A percentile compares a stretch with the other conserved stretches of the same genome.
These are phyloP conservation scores for Cyclotella distinguenda DNA, from an alignment of 108 stramenopile genomes.

Conservation along the genomic window DNA sequence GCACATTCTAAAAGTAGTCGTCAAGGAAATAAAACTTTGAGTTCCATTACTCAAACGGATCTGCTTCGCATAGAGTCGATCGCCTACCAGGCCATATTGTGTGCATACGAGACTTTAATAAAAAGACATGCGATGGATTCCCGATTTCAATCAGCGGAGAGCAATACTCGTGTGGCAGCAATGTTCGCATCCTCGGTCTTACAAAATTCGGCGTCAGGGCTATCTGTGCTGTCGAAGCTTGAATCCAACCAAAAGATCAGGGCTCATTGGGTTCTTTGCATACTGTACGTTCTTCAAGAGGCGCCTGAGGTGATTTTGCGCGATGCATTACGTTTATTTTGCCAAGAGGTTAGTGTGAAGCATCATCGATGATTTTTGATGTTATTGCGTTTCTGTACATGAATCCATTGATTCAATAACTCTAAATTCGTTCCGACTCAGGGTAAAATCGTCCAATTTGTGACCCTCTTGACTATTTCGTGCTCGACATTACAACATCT, in stretches of 20 bases:
- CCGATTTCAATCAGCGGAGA: conserved; percentile 65
- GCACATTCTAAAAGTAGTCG: conserved; percentile 38
- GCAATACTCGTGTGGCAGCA: conserved; percentile 67
- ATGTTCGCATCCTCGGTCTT: conserved; percentile 58
- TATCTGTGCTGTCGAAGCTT: conserved; percentile 67
- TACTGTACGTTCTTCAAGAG: conserved; percentile 84
- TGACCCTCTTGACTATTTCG: conserved; percentile 62
- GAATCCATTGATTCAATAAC: no score
- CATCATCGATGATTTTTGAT: not conserved
- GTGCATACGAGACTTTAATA: conserved; percentile 70
- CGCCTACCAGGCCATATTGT: conserved; percentile 68
- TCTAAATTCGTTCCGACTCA: no score
- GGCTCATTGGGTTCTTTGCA: conserved; percentile 66
- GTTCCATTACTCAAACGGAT: conserved; percentile 49
- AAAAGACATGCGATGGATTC: conserved; percentile 81
- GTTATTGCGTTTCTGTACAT: no score
- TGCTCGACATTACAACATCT: conserved; percentile 75
- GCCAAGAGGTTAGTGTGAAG: conserved; percentile 45
- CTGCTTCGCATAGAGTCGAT: conserved; percentile 77
- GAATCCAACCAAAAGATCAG: conserved; percentile 79
- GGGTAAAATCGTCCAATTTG: conserved; percentile 64
- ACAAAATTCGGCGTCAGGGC: conserved; percentile 52
- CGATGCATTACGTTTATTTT: conserved; percentile 54
- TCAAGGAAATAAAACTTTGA: conserved; percentile 30
- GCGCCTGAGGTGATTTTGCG: conserved; percentile 75